A percentile compares a stretch with the other conserved stretches of the same genome.
Evolutionary conservation across 2,329 filamentous ascomycete genomes (phyloP).

Genomic region (Fusarium solani-melongenae): DNA sequence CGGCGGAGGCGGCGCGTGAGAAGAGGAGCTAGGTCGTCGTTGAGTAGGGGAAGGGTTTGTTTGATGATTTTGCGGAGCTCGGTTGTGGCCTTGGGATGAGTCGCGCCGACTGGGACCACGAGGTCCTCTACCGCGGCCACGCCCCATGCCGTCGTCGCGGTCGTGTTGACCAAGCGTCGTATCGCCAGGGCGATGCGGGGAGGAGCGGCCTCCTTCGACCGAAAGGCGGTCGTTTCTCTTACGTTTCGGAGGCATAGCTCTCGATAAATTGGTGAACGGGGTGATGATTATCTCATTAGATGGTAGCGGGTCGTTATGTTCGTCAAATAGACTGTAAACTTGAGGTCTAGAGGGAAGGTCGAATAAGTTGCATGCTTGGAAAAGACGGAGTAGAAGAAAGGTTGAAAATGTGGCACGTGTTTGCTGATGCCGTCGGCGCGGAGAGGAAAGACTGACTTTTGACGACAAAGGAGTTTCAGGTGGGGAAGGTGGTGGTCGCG

Average conservation of each 20-base stretch:
- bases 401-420: slow-evolving; percentile 18
- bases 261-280: slow-evolving; percentile 24
- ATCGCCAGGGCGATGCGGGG: slow-evolving; percentile 71
- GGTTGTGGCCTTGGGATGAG: slow-evolving; percentile 54
- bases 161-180: slow-evolving; percentile 68
- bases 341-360: slow-evolving; percentile 17
- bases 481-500: slow-evolving; percentile 29
- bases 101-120: slow-evolving; percentile 64
- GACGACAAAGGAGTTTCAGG: slow-evolving; percentile 40
- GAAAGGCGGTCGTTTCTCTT: slow-evolving; percentile 66
- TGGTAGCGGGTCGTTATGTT: slow-evolving; percentile 14
- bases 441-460: slow-evolving; percentile 42
- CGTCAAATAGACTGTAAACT: slow-evolving; percentile 4
- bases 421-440: slow-evolving; percentile 32
- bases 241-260: slow-evolving; percentile 68
- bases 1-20: slow-evolving; percentile 38
- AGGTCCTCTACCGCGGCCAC: slow-evolving; percentile 59
- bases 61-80: slow-evolving; percentile 41
- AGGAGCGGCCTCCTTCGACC: slow-evolving; percentile 64
- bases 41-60: slow-evolving; percentile 38
- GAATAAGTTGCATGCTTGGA: slow-evolving; percentile 31
- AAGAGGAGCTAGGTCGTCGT: slow-evolving; percentile 35
- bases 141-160: slow-evolving; percentile 60
- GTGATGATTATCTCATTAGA: slow-evolving; percentile 50
- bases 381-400: slow-evolving; percentile 6